Base-by-base conservation (phyloP, 208 protist genomes). In the Vickermania ingenoplastis region DNA sequence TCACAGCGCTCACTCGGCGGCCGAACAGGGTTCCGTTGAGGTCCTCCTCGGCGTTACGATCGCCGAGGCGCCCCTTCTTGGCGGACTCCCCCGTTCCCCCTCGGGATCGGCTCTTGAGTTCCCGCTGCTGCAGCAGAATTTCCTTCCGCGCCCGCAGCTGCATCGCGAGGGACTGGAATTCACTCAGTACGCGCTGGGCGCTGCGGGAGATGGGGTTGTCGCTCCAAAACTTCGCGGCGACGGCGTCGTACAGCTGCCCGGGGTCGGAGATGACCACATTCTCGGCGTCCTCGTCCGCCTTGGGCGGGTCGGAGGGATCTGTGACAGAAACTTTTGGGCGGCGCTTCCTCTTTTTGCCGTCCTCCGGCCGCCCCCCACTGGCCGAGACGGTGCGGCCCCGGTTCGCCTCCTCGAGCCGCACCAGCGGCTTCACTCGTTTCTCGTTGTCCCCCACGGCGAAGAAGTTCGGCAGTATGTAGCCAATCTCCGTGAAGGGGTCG, bases 191-290 rank as follows among this genome's bases (percentile, higher is more conserved):
- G 50, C 58, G 27, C 55, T 66, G 64, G 2, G 69, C 73, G 61
- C 66, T 31, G 21, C 22, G 24, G 29, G 65, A 75, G 57, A 79
- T 65, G 0, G 73, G 73, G 49, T 79, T 63, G 24, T 31, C 27
- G 13, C 29, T 67, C 73, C 73, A 79, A 62, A 69, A 79, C 23
- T 62, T 61, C 3, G 74, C 53, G 7, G 63, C 68, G 26, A 54
- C 52, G 2, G 62, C 57, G 26, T 41, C 49, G 54, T 67, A 67
- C n/a, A 54, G 54, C 52, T 13, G 51, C 13, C 17, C 49, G 31
- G 3, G 60, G n/a, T 25, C 25, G 31, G 3, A 23, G 58, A 11
- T 31, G 30, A 30, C 22, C 53, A 29, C 27, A 45, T 21, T 7
- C 31, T 3, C 21, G 41, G 7, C 36, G 36, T 45, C 36, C 17